Evolutionary conservation across 768 basidiomycete species (phyloP), one percentile per base, ranked within the genome.

Genomic region (Obba rivulosa): DNA sequence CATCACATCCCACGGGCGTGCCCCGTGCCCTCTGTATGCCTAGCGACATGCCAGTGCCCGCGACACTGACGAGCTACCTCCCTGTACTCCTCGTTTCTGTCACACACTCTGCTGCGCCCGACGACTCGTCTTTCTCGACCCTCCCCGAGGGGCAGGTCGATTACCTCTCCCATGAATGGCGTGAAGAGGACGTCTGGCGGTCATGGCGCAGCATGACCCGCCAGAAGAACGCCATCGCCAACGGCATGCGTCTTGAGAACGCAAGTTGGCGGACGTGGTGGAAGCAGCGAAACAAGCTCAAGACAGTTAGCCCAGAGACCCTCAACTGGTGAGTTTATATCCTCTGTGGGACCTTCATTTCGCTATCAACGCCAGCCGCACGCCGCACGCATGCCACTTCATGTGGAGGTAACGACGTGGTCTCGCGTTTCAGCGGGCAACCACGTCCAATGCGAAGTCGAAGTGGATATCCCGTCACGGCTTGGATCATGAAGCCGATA

Each of bases 251-350:
- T 42, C 80, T 99, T 48, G 96, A 99, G 75, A 99, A 99, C 61
- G 96, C 96, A 8, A 91, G 87, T 52, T 99, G 95, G 95, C 74
- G 95, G 36, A 98, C 94, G 1, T 99, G 95, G 95, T 97, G 94
- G 85, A 97, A 98, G 70, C 94, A 97, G 78, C 76, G 95, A 53
- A 96, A 96, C 60, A 89, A 93, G 56, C 79, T 99, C 52, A 90
- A 86, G 72, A 99, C 95, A 0, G 77, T 99, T 64, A 87, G 85
- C 21, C 95, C 95, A 49, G 96, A 99, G 73, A 96, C 94, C 3
- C 81, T 99, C 58, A 99, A 99, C 67, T 99, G 95, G 95, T 97
- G 61, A 60, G 87, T 62, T 42, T 46, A 21, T 51, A 21, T 34
- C 24, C 11, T 21, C 43, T 34, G 2, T 20, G 4, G 14, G 14